phyloP scores from a whole-genome alignment of 2,329 filamentous ascomycete genomes.

The Xylariaceae sp. region DNA sequence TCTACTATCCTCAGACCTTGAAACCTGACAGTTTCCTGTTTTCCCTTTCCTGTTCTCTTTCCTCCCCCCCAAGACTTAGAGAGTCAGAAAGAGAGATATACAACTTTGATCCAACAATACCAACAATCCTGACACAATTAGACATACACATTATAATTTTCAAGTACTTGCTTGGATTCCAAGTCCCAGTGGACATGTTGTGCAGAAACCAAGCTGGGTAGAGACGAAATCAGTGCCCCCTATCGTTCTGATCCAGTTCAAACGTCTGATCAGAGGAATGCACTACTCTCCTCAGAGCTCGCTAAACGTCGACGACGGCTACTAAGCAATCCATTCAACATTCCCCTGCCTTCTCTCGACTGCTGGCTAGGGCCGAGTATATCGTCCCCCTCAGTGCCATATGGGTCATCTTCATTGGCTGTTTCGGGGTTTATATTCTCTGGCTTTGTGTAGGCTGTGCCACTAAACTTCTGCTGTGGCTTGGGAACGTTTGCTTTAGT shows the following conservation, averaged over 20 bases:
- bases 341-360: slow-evolving; percentile 41
- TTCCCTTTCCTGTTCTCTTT: no score
- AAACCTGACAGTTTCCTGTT: no score
- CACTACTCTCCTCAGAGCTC: slow-evolving; percentile 33
- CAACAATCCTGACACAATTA: no score
- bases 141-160: no score
- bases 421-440: slow-evolving; percentile 25
- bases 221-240: no score
- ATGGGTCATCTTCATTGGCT: slow-evolving; percentile 20
- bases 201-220: no score
- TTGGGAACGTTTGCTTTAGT: slow-evolving; percentile 13
- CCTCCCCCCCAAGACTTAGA: no score
- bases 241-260: no score
- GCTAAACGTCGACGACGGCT: slow-evolving; percentile 40
- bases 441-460: slow-evolving; percentile 5
- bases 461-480: slow-evolving; percentile 12
- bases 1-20: no score
- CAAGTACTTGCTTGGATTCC: not conserved
- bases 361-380: slow-evolving; percentile 23
- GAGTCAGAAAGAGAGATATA: no score
- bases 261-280: slow-evolving; percentile 29
- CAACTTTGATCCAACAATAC: no score
- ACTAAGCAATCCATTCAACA: slow-evolving; percentile 51
- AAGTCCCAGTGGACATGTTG: no score
- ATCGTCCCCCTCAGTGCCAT: slow-evolving; percentile 16